Evolutionary conservation across 345 rosid species (phyloP).

Genomic region (Viola odorata): DNA sequence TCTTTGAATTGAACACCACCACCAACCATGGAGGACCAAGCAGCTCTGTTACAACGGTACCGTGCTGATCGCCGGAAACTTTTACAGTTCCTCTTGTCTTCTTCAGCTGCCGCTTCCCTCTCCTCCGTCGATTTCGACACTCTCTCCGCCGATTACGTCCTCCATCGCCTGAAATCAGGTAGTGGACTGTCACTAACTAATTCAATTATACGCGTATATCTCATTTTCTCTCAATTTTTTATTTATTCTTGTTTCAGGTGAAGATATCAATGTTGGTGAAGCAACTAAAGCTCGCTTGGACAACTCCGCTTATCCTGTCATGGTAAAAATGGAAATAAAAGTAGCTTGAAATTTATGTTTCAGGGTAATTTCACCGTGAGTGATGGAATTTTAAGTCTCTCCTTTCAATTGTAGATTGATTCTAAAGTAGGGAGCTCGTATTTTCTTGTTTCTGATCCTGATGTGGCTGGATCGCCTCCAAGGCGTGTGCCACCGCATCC

Average conservation of each 20-base stretch:
- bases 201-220: neutral
- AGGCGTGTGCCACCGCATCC: constrained; percentile 58
- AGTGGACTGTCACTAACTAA: neutral
- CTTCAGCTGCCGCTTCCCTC: constrained; percentile 45
- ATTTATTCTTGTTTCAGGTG: constrained; percentile 42
- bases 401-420: constrained; percentile 44
- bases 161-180: constrained; percentile 67
- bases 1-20: neutral
- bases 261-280: constrained; percentile 59
- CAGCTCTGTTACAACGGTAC: constrained; percentile 48
- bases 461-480: constrained; percentile 83
- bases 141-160: constrained; percentile 66
- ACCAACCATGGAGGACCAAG: constrained; percentile 21
- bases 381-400: neutral
- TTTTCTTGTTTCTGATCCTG: constrained; percentile 71
- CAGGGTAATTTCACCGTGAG: neutral
- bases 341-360: neutral
- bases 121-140: constrained; percentile 54
- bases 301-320: constrained; percentile 60
- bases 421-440: constrained; percentile 45
- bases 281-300: constrained; percentile 42
- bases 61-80: constrained; percentile 91
- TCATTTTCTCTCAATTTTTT: neutral
- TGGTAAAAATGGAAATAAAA: constrained; percentile 24
- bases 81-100: constrained; percentile 58